Evolutionary conservation across 1,284 basidiomycete genomes (phyloP), one percentile per base, ranked within the genome.

Genomic region (Ceratobasidium papillatum): DNA sequence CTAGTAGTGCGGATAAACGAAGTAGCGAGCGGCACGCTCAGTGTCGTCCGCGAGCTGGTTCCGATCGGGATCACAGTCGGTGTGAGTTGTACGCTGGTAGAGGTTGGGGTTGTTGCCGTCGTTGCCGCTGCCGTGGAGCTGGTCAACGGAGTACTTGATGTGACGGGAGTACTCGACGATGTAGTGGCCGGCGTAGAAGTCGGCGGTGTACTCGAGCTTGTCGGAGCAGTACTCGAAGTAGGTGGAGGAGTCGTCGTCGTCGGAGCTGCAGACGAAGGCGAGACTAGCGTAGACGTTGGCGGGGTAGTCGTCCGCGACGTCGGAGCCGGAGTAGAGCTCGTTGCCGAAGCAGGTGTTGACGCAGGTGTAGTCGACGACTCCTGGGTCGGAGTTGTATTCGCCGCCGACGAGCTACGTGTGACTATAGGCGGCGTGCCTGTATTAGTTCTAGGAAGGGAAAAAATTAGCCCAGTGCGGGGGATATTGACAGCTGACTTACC

Each of bases 371-470:
- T 32, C 32, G 56, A 32, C 22, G 54, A 8, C 43, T 9, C 45
- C 19, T 9, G 9, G 45, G 45, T 19, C 3, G 45, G 19, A n/a
- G 61, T 25, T 22, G 61, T 17, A 41, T 25, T 56, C 11, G 68
- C 12, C 7, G 52, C n/a, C 25, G 51, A 2, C 51, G 51, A 43
- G 25, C 49, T 54, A 36, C 27, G 51, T 43, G 65, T 52, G 2
- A 52, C 2, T 52, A 52, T 43, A 51, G 51, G 19, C n/a, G n/a
- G n/a, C 65, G 68, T 61, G 41, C 58, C 56, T 71, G 68, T 45
- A 71, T 59, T 51, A 71, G 68, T 32, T 47, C 68, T 71, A 30
- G 47, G 27, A 36, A 34, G 38, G 38, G 45, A 47, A 71, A 68
- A 54, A 34, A 71, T 71, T 38, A 71, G 68, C 25, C 19, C n/a